phyloP scores from a whole-genome alignment of 2,329 filamentous ascomycete species.

The Clonostachys sp. region DNA sequence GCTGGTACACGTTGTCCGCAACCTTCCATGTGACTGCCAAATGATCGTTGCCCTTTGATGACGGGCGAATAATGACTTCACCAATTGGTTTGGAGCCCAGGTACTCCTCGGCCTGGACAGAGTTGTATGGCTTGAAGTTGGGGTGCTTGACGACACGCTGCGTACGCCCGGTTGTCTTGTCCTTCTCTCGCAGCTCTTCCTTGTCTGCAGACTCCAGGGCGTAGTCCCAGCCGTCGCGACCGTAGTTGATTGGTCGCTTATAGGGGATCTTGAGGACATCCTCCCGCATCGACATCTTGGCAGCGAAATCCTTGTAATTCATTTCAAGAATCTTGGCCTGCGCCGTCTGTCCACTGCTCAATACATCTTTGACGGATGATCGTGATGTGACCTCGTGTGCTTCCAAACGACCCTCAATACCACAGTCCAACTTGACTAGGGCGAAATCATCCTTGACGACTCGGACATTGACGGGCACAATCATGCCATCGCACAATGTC shows the following conservation, averaged over 20 bases:
- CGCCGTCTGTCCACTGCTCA: conserved; percentile 75
- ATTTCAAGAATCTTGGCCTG: conserved; percentile 85
- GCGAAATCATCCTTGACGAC: conserved; percentile 89
- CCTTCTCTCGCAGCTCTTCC: conserved; percentile 80
- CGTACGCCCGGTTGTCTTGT: conserved; percentile 76
- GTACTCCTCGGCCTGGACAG: conserved; percentile 88
- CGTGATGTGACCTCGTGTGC: conserved; percentile 76
- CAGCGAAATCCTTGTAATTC: conserved; percentile 79
- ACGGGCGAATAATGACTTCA: conserved; percentile 92
- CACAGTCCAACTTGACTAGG: conserved; percentile 89
- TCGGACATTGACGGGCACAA: conserved; percentile 83
- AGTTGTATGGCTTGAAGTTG: conserved; percentile 90
- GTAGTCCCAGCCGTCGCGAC: conserved; percentile 83
- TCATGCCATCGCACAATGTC: conserved; percentile 83
- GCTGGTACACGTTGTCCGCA: conserved; percentile 91
- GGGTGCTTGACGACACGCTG: conserved; percentile 98
- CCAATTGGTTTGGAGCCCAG: conserved; percentile 80
- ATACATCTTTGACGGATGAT: conserved; percentile 66
- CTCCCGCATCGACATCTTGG: conserved; percentile 80
- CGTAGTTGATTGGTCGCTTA: conserved; percentile 64
- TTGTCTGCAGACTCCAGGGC: conserved; percentile 75
- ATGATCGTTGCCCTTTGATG: conserved; percentile 92
- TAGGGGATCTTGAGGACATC: conserved; percentile 72
- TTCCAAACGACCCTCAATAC: conserved; percentile 84
- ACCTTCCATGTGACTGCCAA: conserved; percentile 98